Evolutionary conservation across 176 grass and related monocot species (phyloP).

Genomic region (Cenchrus purpureus): DNA sequence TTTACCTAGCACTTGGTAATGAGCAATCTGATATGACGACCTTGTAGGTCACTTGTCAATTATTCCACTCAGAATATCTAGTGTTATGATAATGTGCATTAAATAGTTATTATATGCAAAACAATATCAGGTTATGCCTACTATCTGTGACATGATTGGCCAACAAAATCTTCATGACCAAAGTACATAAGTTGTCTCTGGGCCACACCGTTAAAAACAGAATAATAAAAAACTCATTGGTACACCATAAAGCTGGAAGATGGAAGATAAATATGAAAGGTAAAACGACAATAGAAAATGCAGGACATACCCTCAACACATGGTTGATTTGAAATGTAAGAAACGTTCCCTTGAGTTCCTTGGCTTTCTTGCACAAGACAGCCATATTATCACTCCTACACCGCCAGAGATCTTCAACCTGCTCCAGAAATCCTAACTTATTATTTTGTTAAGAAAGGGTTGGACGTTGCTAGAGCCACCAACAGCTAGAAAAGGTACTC

Average conservation of each 20-base stretch:
- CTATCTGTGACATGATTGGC: neutral
- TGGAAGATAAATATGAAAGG: neutral
- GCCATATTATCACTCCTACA: constrained; percentile 52
- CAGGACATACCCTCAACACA: constrained; percentile 59
- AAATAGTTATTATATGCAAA: neutral
- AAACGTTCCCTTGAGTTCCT: constrained; percentile 56
- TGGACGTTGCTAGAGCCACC: neutral
- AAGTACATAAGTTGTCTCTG: neutral
- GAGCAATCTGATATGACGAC: neutral
- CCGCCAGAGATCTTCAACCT: constrained; percentile 61
- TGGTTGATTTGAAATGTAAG: constrained; percentile 49
- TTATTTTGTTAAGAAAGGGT: neutral
- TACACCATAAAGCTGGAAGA: neutral
- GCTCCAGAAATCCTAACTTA: constrained; percentile 26
- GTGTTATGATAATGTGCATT: neutral
- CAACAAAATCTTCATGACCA: neutral
- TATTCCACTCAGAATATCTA: neutral
- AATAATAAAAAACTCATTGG: neutral
- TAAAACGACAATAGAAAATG: neutral
- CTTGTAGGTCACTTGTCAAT: neutral
- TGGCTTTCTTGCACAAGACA: constrained; percentile 57
- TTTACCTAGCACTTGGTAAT: neutral
- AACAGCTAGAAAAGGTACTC: neutral
- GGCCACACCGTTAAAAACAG: neutral
- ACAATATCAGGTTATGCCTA: neutral